Evolutionary conservation across 2,329 filamentous ascomycete genomes (phyloP).

Genomic region (Epichloe sylvatica): DNA sequence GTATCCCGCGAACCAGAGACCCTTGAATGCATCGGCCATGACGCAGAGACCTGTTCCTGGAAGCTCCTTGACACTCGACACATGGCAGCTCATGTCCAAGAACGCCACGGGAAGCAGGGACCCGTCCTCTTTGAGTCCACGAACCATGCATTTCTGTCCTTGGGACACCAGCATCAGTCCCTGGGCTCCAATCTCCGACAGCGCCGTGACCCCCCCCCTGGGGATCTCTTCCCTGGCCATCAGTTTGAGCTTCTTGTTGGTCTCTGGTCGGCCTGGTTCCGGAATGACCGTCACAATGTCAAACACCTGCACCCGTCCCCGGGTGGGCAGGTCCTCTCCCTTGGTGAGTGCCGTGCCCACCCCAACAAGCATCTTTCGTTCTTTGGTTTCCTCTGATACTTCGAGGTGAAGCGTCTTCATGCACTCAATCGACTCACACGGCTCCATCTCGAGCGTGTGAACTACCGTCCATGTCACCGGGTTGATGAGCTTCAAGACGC

Average conservation of each 20-base stretch:
- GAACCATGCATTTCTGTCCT: slow-evolving; percentile 93
- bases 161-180: slow-evolving; percentile 83
- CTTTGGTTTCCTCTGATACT: slow-evolving; percentile 79
- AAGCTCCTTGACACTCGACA: slow-evolving; percentile 72
- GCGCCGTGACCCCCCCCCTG: slow-evolving; percentile 83
- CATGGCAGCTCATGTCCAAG: slow-evolving; percentile 93
- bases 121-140: slow-evolving; percentile 89
- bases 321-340: slow-evolving; percentile 73
- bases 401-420: slow-evolving; percentile 77
- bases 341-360: slow-evolving; percentile 77
- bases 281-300: slow-evolving; percentile 87
- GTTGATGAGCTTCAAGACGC: slow-evolving; percentile 64
- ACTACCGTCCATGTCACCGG: slow-evolving; percentile 66
- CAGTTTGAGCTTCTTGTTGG: slow-evolving; percentile 70
- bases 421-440: slow-evolving; percentile 64
- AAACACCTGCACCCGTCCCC: slow-evolving; percentile 78
- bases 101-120: slow-evolving; percentile 88
- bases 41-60: slow-evolving; percentile 72
- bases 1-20: slow-evolving; percentile 91
- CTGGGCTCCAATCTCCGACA: slow-evolving; percentile 74
- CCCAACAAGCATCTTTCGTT: slow-evolving; percentile 66
- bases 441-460: slow-evolving; percentile 59
- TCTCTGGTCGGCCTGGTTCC: slow-evolving; percentile 72
- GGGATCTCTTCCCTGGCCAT: slow-evolving; percentile 79
- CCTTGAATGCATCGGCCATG: slow-evolving; percentile 82